Base-by-base conservation (phyloP, 805 yeast genomes). In the Pichia cabralensis region DNA sequence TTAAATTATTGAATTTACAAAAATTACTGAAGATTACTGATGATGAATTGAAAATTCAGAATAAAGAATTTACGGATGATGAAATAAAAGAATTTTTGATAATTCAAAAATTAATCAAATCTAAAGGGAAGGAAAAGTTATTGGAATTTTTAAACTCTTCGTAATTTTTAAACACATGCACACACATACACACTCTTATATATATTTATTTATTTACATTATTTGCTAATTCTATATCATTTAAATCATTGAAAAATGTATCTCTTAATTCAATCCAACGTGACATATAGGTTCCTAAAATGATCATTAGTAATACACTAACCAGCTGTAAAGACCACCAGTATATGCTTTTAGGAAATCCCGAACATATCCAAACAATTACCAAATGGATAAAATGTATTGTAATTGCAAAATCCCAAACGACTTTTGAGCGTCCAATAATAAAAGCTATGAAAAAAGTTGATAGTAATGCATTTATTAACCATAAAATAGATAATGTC, bases 391-490 rank as follows among this genome's bases (percentile, higher is more conserved):
- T 69, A 16, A 80, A 74, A 56, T 92, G 96, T 12, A 89, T 74
- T 0, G 98, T 92, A n/a, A 89, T 52, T 9, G 95, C 96, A 61
- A 92, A 89, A 58, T 89, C 98, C 81, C 95, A 81, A 0, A 96
- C 97, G 32, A 89, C 62, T 55, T 89, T 92, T 27, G 95, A 81
- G 38, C 97, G 65, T 0, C 97, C 96, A 10, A 89, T 95, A 19
- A 89, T 76, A 2, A 88, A 58, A 1, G 94, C 84, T 50, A 89
- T 76, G 51, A 84, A 85, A 9, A 84, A 56, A 2, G 86, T 95
- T 45, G 94, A 80, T 26, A 92, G 62, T 28, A 92, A 65, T 0
- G 96, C 68, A 53, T 82, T 94, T 32, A 85, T 55, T 12, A 89
- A 61, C 97, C 97, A 89, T 37, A 88, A 56, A 7, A 72, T 54